Evolutionary conservation across 2,329 filamentous ascomycete genomes (phyloP).

Genomic region (Pochonia chlamydosporia): DNA sequence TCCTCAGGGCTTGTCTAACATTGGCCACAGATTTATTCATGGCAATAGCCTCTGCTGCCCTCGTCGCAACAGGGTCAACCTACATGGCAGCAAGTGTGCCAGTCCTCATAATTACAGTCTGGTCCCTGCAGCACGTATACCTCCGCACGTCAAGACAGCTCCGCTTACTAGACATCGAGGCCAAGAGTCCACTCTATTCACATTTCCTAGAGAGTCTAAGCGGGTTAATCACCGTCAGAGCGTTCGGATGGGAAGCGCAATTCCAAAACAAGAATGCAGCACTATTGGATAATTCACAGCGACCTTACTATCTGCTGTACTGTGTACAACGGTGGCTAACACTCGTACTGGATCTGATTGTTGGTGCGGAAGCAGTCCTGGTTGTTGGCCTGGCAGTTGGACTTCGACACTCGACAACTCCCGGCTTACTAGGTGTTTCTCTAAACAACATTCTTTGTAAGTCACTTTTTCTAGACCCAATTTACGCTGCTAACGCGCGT

Average conservation of each 20-base stretch:
- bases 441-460: constrained; percentile 10
- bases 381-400: constrained; percentile 37
- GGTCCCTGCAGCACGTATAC: constrained; percentile 10
- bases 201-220: constrained; percentile 37
- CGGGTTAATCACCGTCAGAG: constrained; percentile 42
- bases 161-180: constrained; percentile 46
- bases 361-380: constrained; percentile 36
- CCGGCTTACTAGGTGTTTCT: constrained; percentile 9
- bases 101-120: constrained; percentile 6
- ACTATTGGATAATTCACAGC: constrained; percentile 45
- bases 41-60: constrained; percentile 3
- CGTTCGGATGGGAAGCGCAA: constrained; percentile 44
- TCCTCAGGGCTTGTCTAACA: no score
- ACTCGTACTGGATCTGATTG: constrained; percentile 40
- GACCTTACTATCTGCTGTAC: constrained; percentile 48
- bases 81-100: constrained; percentile 8
- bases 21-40: constrained; percentile 5
- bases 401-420: constrained; percentile 3
- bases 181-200: constrained; percentile 38
- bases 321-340: constrained; percentile 50
- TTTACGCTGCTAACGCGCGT: constrained; percentile 3
- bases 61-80: constrained; percentile 7
- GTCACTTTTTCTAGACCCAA: no score
- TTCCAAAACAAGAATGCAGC: constrained; percentile 36
- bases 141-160: constrained; percentile 44